phyloP scores from a whole-genome alignment of 1,284 basidiomycete species.

The Tilletia setariae region DNA sequence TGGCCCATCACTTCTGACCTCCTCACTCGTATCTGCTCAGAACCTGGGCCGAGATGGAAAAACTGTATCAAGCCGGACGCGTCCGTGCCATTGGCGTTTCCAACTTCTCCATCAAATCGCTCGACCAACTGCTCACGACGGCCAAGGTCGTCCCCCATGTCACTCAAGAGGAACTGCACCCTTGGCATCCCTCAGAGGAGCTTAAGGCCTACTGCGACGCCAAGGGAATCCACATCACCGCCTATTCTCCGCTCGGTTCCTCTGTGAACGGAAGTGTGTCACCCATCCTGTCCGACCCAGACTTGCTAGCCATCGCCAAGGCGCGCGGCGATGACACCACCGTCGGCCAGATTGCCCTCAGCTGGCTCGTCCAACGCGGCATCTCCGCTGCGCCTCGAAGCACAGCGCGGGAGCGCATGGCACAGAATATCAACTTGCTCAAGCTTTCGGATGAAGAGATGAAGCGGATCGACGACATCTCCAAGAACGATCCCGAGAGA shows the following conservation, averaged over 20 bases:
- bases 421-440: constrained; percentile 69
- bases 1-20: too few relatives aligned
- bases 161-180: constrained; percentile 54
- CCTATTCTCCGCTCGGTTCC: constrained; percentile 53
- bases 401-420: constrained; percentile 67
- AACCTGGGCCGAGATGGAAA: constrained; percentile 52
- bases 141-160: constrained; percentile 52
- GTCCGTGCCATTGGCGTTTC: constrained; percentile 53
- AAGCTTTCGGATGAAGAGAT: constrained; percentile 66
- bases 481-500: constrained; percentile 27
- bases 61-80: constrained; percentile 51
- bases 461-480: constrained; percentile 32
- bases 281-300: constrained; percentile 66
- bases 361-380: constrained; percentile 69
- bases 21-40: constrained; percentile 32
- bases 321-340: constrained; percentile 47
- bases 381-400: constrained; percentile 39
- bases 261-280: constrained; percentile 58
- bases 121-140: constrained; percentile 48
- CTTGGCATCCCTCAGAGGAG: constrained; percentile 53
- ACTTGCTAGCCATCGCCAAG: constrained; percentile 49
- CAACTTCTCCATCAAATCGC: constrained; percentile 52
- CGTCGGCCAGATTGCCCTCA: constrained; percentile 56
- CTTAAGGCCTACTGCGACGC: constrained; percentile 47
- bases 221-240: constrained; percentile 51